These are phyloP conservation scores for Penicillium diatomitis DNA, from an alignment of 495 filamentous ascomycete genomes.

Conservation along the genomic window DNA sequence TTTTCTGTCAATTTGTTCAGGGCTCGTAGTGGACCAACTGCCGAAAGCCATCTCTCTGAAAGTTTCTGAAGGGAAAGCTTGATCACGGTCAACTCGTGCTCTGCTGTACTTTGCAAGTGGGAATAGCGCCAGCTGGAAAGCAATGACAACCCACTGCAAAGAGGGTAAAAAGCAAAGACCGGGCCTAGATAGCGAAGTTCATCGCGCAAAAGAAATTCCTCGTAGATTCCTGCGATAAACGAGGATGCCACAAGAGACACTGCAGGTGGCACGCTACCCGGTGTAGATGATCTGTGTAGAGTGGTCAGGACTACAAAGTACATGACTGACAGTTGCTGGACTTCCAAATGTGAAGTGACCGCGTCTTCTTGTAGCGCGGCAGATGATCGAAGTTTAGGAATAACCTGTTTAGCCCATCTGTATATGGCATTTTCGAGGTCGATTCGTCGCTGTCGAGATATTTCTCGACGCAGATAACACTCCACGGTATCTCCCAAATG, in stretches of 20 bases:
- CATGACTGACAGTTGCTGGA: constrained; percentile 19
- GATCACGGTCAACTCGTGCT: constrained; percentile 23
- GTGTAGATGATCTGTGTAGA: constrained; percentile 18
- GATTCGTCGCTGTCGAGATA: constrained; percentile 15
- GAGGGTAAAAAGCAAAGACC: constrained; percentile 20
- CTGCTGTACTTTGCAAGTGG: constrained; percentile 16
- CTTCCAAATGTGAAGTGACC: constrained; percentile 11
- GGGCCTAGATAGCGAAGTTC: constrained; percentile 21
- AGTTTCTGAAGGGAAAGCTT: constrained; percentile 24
- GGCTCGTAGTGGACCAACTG: constrained; percentile 18
- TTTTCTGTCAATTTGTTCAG: constrained; percentile 22
- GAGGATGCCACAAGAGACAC: constrained; percentile 19
- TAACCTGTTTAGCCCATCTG: constrained; percentile 22
- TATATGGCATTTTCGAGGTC: constrained; percentile 23
- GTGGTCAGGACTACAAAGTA: constrained; percentile 22
- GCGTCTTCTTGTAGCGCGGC: constrained; percentile 12
- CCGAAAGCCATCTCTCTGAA: constrained; percentile 21
- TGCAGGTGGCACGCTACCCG: constrained; percentile 16
- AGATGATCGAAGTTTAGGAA: constrained; percentile 15
- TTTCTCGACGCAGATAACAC: constrained; percentile 17
- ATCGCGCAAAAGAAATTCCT: constrained; percentile 21
- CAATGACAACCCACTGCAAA: constrained; percentile 17
- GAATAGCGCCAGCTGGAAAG: constrained; percentile 20
- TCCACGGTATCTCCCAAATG: constrained; percentile 22
- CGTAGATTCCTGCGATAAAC: constrained; percentile 23